A percentile compares a stretch with the other conserved stretches of the same genome.
Conservation (phyloP, 192 early-diverging fungal species). For the Coemansia sp. region DNA sequence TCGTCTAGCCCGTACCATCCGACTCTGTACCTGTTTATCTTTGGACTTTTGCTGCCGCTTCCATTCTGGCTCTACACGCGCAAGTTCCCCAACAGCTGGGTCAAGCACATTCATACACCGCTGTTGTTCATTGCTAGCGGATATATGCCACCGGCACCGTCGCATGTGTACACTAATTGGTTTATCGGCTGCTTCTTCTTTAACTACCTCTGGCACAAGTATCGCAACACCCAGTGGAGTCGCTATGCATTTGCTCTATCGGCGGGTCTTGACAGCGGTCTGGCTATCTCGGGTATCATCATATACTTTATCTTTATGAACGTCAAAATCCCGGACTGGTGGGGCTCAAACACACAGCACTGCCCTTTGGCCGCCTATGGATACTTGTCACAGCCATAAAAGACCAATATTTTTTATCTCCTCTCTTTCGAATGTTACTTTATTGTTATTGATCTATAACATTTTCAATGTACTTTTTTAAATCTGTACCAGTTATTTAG, state of each 20-base stretch:
- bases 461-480: not conserved
- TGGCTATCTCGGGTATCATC: slow-evolving; percentile 53
- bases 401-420: not conserved
- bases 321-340: slow-evolving; percentile 46
- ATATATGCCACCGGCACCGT: slow-evolving; percentile 64
- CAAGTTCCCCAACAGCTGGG: slow-evolving; percentile 64
- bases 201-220: slow-evolving; percentile 71
- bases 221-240: slow-evolving; percentile 65
- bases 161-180: slow-evolving; percentile 55
- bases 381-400: slow-evolving; percentile 15
- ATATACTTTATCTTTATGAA: slow-evolving; percentile 51
- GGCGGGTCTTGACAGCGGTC: slow-evolving; percentile 60
- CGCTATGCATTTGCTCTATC: slow-evolving; percentile 62
- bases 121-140: slow-evolving; percentile 66
- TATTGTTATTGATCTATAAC: not conserved
- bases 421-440: not conserved
- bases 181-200: slow-evolving; percentile 68
- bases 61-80: slow-evolving; percentile 68
- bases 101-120: slow-evolving; percentile 70
- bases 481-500: not conserved
- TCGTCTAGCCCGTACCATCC: slow-evolving; percentile 60
- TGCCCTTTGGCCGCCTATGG: slow-evolving; percentile 45
- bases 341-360: slow-evolving; percentile 41
- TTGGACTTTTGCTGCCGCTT: slow-evolving; percentile 70
- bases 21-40: slow-evolving; percentile 58